Evolutionary conservation across 2,329 filamentous ascomycete genomes (phyloP).

Genomic region (Nothophaeocryptopus gaeumannii): DNA sequence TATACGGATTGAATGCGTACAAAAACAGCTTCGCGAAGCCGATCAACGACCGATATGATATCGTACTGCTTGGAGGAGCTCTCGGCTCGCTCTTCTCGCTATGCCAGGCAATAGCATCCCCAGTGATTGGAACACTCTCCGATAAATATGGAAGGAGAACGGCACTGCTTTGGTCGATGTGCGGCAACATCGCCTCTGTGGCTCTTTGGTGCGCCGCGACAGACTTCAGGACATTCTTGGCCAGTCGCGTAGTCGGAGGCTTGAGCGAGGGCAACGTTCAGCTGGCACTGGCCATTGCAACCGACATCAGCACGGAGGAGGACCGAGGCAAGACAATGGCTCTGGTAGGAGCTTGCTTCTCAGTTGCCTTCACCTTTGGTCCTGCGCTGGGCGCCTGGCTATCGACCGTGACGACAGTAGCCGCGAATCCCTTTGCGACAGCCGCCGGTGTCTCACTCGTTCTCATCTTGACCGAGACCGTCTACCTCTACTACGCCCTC

Average conservation of each 20-base stretch:
- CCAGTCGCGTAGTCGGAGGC: slow-evolving; percentile 87
- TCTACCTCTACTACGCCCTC: slow-evolving; percentile 78
- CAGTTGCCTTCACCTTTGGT: slow-evolving; percentile 93
- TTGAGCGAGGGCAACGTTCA: slow-evolving; percentile 97
- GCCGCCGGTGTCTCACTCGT: slow-evolving; percentile 84
- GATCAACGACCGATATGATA: slow-evolving; percentile 95
- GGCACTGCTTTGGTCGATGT: slow-evolving; percentile 87
- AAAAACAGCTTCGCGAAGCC: slow-evolving; percentile 88
- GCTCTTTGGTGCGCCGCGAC: slow-evolving; percentile 90
- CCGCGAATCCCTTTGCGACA: slow-evolving; percentile 88
- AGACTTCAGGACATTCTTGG: slow-evolving; percentile 93
- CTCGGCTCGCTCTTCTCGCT: slow-evolving; percentile 91
- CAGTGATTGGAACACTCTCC: slow-evolving; percentile 82
- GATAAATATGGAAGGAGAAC: slow-evolving; percentile 84
- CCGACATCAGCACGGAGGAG: slow-evolving; percentile 85
- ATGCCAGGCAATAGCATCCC: slow-evolving; percentile 87
- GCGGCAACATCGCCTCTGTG: slow-evolving; percentile 87
- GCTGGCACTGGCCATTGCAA: slow-evolving; percentile 91
- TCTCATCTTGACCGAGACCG: slow-evolving; percentile 80
- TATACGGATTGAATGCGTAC: slow-evolving; percentile 85
- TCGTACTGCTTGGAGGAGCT: slow-evolving; percentile 89
- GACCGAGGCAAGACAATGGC: slow-evolving; percentile 91
- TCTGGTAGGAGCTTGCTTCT: slow-evolving; percentile 93
- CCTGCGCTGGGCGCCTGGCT: slow-evolving; percentile 87
- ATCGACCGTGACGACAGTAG: slow-evolving; percentile 71